phyloP scores from a whole-genome alignment of 768 basidiomycete genomes.

The Rhizopogon sp. region DNA sequence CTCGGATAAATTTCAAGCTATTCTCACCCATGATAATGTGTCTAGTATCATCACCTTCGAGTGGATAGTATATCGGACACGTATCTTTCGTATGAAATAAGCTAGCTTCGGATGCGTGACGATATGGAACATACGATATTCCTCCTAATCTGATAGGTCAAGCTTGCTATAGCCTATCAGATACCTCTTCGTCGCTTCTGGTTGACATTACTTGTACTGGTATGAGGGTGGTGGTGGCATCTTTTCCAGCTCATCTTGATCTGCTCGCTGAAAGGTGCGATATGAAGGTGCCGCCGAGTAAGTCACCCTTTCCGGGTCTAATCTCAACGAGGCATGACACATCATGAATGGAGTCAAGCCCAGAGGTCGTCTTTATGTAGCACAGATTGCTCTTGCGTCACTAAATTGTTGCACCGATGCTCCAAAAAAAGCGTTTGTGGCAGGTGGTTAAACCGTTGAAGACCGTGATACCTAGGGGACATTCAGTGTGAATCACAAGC shows the following conservation, averaged over 20 bases:
- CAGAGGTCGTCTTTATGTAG: no score
- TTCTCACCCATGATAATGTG: conserved; percentile 70
- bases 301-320: no score
- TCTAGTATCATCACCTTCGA: conserved; percentile 90
- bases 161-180: conserved; percentile 72
- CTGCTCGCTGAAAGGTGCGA: conserved; percentile 41
- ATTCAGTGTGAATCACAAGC: background rate
- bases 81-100: conserved; percentile 42
- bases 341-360: no score
- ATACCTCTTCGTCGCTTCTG: conserved; percentile 56
- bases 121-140: conserved; percentile 47
- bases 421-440: no score
- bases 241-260: conserved; percentile 48
- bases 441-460: no score
- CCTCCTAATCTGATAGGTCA: conserved; percentile 13
- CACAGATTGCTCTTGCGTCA: no score
- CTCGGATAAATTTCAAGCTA: conserved; percentile 3
- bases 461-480: conserved; percentile 33
- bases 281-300: background rate
- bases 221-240: conserved; percentile 38
- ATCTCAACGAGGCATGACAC: conserved; percentile 16
- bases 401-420: no score
- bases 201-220: conserved; percentile 35
- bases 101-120: background rate
- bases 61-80: conserved; percentile 69